These are phyloP conservation scores for Canavalia ensiformis DNA, from an alignment of 306 rosid genomes.

Conservation along the genomic window DNA sequence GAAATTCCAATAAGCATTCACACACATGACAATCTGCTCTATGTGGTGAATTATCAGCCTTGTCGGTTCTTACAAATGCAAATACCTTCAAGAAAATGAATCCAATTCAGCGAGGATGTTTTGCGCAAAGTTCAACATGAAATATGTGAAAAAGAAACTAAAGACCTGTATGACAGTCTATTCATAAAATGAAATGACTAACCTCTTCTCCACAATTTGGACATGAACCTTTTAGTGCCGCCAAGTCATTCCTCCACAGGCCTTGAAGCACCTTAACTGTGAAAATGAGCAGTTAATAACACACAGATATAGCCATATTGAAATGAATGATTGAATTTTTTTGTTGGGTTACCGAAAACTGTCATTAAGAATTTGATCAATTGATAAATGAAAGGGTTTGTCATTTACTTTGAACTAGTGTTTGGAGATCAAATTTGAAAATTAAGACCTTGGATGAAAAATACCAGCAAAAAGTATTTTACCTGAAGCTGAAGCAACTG, in stretches of 20 bases:
- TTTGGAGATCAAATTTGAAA: neutral
- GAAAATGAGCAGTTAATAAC: conserved; percentile 18
- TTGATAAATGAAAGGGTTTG: neutral
- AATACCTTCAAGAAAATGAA: conserved; percentile 67
- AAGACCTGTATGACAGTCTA: neutral
- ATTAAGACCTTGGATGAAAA: conserved; percentile 6
- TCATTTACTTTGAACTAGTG: neutral
- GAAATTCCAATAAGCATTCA: conserved; percentile 76
- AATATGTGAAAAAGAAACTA: conserved; percentile 9
- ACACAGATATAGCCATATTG: neutral
- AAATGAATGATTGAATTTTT: neutral
- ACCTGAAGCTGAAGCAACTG: conserved; percentile 80
- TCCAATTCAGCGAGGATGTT: conserved; percentile 1
- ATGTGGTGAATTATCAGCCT: conserved; percentile 63
- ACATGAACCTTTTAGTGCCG: conserved; percentile 85
- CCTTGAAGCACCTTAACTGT: conserved; percentile 87
- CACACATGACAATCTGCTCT: conserved; percentile 90
- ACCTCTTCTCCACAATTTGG: conserved; percentile 98
- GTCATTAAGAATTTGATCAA: neutral
- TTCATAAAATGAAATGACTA: conserved; percentile 42
- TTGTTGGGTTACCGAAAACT: neutral
- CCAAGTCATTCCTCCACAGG: conserved; percentile 83
- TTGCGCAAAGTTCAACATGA: neutral
- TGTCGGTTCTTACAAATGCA: conserved; percentile 77
- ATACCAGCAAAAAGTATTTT: conserved; percentile 3